Evolutionary conservation across 2,329 filamentous ascomycete species (phyloP).

Genomic region (Paracoccidioides lutzii): DNA sequence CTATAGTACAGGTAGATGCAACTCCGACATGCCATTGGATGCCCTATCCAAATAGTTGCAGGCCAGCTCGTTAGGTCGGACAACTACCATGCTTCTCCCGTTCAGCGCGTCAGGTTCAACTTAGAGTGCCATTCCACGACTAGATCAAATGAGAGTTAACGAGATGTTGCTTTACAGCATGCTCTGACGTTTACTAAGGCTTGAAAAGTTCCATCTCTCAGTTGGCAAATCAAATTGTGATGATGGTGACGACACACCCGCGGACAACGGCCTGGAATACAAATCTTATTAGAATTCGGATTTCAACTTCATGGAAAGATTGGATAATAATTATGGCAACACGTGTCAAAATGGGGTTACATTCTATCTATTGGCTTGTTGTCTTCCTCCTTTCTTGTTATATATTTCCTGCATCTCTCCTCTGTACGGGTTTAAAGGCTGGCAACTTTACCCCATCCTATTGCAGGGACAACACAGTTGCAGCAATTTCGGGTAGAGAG

Average conservation of each 20-base stretch:
- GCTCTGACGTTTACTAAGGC: background rate
- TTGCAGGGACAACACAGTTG: background rate
- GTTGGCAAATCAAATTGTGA: background rate
- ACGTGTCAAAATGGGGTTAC: background rate
- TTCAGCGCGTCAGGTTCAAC: background rate
- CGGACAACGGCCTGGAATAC: background rate
- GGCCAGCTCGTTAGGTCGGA: background rate
- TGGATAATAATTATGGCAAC: constrained; percentile 1
- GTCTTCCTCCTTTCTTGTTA: background rate
- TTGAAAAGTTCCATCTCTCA: background rate
- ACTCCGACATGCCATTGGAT: background rate
- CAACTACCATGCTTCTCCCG: background rate
- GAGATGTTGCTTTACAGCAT: background rate
- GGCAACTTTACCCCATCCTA: background rate
- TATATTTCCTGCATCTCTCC: background rate
- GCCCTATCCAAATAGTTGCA: background rate
- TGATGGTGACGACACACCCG: background rate
- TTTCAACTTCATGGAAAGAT: background rate
- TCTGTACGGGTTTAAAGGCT: background rate
- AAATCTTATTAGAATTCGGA: background rate
- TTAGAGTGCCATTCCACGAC: background rate
- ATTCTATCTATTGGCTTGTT: background rate
- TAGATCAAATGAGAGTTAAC: background rate
- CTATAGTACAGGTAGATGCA: background rate
- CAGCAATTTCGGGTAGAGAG: background rate